A percentile compares a stretch with the other conserved stretches of the same genome.
These are phyloP conservation scores for Claviceps sp. DNA, from an alignment of 2,329 filamentous ascomycete genomes.

Conservation along the genomic window DNA sequence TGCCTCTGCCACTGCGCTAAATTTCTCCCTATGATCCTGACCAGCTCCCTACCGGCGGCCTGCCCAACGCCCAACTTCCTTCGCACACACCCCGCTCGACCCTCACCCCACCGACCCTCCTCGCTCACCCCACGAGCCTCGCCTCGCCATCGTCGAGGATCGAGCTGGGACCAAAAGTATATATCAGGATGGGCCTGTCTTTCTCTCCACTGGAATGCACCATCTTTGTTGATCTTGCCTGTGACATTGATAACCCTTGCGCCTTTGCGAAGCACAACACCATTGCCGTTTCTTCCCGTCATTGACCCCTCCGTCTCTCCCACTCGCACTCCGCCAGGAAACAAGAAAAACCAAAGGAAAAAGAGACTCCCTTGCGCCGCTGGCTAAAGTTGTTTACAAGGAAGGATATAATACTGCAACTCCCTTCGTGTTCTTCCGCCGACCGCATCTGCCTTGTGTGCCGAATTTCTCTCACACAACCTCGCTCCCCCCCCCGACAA, in stretches of 20 bases:
- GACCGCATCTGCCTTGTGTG: neutral
- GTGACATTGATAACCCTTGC: neutral
- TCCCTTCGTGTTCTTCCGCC: neutral
- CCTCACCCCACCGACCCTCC: neutral
- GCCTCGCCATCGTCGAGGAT: slow-evolving; percentile 1
- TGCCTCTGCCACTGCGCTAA: neutral
- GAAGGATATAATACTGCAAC: neutral
- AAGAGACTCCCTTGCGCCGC: neutral
- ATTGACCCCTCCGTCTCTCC: neutral
- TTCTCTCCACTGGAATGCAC: neutral
- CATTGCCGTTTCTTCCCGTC: neutral
- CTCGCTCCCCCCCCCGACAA: neutral
- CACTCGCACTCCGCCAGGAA: too few relatives aligned
- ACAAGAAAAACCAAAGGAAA: too few relatives aligned
- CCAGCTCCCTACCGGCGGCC: neutral
- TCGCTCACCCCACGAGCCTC: neutral
- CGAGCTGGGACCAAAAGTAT: neutral
- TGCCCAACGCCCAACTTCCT: neutral
- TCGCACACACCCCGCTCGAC: neutral
- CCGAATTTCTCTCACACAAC: neutral
- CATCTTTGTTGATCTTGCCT: neutral
- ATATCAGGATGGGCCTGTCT: slow-evolving; percentile 6
- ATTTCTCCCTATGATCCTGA: neutral
- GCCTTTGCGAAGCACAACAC: neutral
- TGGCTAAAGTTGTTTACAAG: neutral